Percentiles rank a stretch among this genome's conserved stretches.
Evolutionary conservation across 2,329 filamentous ascomycete genomes (phyloP).

Genomic region (Paraphaeosphaeria minitans): DNA sequence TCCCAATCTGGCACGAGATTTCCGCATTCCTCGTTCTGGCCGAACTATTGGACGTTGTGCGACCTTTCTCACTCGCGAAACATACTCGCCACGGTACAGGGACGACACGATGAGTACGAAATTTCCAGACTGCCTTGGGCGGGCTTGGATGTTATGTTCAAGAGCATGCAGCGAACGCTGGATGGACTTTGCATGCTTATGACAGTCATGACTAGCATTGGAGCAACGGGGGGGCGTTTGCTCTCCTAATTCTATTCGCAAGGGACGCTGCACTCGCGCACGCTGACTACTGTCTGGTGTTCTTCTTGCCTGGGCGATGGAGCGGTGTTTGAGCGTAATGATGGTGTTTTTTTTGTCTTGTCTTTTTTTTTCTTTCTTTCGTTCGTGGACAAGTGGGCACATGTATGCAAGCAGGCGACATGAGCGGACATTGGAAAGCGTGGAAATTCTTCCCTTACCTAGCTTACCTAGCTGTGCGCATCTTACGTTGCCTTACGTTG

Average conservation of each 20-base stretch:
- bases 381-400: not conserved
- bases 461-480: too few species aligned
- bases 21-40: not conserved
- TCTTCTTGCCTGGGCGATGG: constrained; percentile 10
- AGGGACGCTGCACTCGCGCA: not conserved
- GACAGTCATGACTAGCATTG: constrained; percentile 45
- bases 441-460: not conserved
- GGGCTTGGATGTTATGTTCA: constrained; percentile 15
- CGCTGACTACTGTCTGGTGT: constrained; percentile 15
- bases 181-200: constrained; percentile 27
- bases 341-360: not conserved
- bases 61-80: constrained; percentile 6
- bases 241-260: constrained; percentile 8
- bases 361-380: not conserved
- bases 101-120: constrained; percentile 42
- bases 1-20: not conserved
- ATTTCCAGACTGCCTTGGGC: constrained; percentile 32
- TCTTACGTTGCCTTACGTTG: too few species aligned
- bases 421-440: constrained; percentile 4
- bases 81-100: constrained; percentile 30
- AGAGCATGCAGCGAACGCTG: constrained; percentile 20
- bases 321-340: constrained; percentile 7
- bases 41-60: not conserved
- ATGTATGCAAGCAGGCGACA: not conserved
- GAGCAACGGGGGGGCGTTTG: constrained; percentile 21